Percentiles rank a stretch among this genome's conserved stretches.
These are phyloP conservation scores for Chaetomium fimeti DNA, from an alignment of 495 filamentous ascomycete species.

Conservation along the genomic window DNA sequence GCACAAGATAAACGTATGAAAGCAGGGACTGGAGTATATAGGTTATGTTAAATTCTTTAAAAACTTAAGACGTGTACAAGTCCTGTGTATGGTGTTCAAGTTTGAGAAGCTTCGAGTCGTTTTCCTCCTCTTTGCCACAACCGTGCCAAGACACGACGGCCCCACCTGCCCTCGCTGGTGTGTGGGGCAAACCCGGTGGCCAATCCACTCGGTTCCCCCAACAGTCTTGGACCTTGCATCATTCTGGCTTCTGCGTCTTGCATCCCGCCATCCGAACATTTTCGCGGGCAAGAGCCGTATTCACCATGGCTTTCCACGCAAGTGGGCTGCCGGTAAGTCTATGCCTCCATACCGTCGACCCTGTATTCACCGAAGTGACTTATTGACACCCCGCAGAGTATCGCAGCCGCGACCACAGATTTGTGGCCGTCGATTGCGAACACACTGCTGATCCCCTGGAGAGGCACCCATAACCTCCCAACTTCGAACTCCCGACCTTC, in stretches of 20 bases:
- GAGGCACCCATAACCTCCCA: conserved; percentile 21
- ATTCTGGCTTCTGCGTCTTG: conserved; percentile 8
- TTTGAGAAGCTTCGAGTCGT: too few relatives aligned
- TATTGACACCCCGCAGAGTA: conserved; percentile 34
- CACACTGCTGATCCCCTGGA: conserved; percentile 47
- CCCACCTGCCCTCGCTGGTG: too few relatives aligned
- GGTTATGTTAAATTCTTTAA: too few relatives aligned
- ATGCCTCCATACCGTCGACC: background rate
- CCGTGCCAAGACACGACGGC: too few relatives aligned
- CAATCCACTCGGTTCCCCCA: conserved; percentile 21
- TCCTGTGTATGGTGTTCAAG: too few relatives aligned
- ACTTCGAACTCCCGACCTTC: conserved; percentile 12
- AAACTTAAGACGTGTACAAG: too few relatives aligned
- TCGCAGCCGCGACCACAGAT: conserved; percentile 52
- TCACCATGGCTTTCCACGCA: conserved; percentile 45
- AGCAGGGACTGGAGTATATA: too few relatives aligned
- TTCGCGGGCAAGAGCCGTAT: conserved; percentile 19
- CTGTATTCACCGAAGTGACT: background rate
- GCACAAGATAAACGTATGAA: too few relatives aligned
- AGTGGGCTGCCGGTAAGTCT: conserved; percentile 45
- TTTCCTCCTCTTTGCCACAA: too few relatives aligned
- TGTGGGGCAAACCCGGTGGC: background rate
- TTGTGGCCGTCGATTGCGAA: conserved; percentile 57
- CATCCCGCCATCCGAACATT: conserved; percentile 18
- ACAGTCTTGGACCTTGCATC: conserved; percentile 23